phyloP scores from a whole-genome alignment of 2,329 filamentous ascomycete genomes.

The Ceratocystis ficicola region DNA sequence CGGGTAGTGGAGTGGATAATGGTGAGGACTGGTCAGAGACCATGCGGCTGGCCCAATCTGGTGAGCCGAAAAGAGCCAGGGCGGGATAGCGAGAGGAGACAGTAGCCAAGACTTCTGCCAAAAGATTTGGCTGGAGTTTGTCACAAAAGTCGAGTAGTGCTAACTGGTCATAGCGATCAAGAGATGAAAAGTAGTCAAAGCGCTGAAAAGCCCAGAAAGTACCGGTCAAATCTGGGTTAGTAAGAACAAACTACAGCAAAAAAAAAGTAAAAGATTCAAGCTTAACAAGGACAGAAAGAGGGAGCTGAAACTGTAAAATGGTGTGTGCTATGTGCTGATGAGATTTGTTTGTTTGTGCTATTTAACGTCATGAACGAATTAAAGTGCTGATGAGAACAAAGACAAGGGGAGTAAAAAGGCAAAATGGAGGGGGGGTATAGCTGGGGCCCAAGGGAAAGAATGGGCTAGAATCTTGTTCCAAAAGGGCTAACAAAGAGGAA shows the following conservation, averaged over 20 bases:
- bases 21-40: neutral
- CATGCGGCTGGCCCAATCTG: constrained; percentile 31
- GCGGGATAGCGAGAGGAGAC: constrained; percentile 34
- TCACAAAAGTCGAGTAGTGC: constrained; percentile 34
- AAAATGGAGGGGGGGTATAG: neutral
- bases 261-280: neutral
- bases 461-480: neutral
- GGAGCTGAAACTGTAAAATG: neutral
- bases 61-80: constrained; percentile 34
- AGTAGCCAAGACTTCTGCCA: constrained; percentile 34
- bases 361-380: no score
- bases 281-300: neutral
- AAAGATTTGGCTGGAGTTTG: constrained; percentile 33
- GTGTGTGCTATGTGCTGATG: no score
- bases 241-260: neutral
- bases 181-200: constrained; percentile 31
- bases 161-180: constrained; percentile 32
- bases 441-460: neutral
- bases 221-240: constrained; percentile 14
- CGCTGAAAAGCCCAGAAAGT: constrained; percentile 26
- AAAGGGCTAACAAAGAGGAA: constrained; percentile 6
- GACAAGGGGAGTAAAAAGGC: neutral
- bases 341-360: no score
- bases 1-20: neutral
- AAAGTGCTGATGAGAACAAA: neutral